phyloP scores from a whole-genome alignment of 2,329 filamentous ascomycete species.

The Aspergillus japonicus region DNA sequence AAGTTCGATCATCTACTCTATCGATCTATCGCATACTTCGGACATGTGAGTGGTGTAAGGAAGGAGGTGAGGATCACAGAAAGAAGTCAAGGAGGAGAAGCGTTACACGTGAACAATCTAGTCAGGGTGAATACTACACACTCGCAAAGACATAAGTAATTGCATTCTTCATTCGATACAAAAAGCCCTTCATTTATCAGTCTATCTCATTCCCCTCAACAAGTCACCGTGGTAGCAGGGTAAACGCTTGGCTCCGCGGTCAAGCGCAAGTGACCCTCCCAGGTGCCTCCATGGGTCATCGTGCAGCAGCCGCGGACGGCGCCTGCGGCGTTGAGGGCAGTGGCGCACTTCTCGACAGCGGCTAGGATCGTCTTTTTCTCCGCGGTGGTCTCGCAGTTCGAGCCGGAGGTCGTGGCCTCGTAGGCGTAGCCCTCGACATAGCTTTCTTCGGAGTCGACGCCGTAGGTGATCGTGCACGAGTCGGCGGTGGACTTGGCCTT shows the following conservation, averaged over 20 bases:
- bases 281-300: background rate
- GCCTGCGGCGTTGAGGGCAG: background rate
- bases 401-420: background rate
- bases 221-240: conserved; percentile 8
- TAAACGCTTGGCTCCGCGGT: background rate
- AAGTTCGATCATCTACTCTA: no score
- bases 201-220: background rate
- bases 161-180: no score
- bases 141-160: no score
- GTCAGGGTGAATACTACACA: no score
- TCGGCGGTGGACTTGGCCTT: background rate
- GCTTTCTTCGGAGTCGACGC: background rate
- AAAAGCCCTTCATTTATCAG: background rate
- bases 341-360: conserved; percentile 1
- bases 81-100: no score
- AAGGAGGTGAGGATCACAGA: no score
- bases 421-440: conserved; percentile 1
- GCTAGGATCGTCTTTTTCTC: conserved; percentile 5
- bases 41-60: no score
- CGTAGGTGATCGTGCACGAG: conserved; percentile 1
- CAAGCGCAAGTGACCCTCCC: conserved; percentile 1
- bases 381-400: conserved; percentile 2
- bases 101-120: no score
- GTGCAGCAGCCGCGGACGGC: background rate
- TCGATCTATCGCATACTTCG: no score